Evolutionary conservation across 169 alveolate species (phyloP).

Genomic region (Fabrea salina): DNA sequence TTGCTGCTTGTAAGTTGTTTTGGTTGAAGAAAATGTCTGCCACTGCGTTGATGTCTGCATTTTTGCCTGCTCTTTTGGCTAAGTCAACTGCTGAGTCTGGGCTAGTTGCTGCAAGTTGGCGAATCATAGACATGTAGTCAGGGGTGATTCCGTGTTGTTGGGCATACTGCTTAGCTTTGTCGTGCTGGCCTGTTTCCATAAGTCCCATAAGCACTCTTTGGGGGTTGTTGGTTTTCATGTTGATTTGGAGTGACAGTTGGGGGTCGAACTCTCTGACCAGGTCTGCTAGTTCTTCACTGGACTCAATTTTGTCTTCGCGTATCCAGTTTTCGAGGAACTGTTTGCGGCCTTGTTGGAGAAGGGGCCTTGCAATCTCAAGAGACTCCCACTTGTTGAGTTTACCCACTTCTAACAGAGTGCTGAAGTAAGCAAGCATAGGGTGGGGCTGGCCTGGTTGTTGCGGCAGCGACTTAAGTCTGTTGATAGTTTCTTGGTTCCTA

Average conservation of each 20-base stretch:
- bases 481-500: constrained; percentile 93
- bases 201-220: constrained; percentile 92
- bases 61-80: constrained; percentile 56
- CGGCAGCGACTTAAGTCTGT: constrained; percentile 89
- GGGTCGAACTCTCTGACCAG: constrained; percentile 87
- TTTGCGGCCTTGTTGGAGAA: constrained; percentile 90
- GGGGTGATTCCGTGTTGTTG: constrained; percentile 60
- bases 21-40: constrained; percentile 88
- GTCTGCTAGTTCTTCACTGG: constrained; percentile 97
- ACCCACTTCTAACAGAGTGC: constrained; percentile 94
- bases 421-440: constrained; percentile 95
- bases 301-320: constrained; percentile 94
- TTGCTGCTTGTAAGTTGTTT: constrained; percentile 94
- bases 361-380: constrained; percentile 95
- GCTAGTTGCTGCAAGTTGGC: constrained; percentile 54
- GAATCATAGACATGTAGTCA: constrained; percentile 66
- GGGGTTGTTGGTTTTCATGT: constrained; percentile 83
- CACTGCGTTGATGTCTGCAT: constrained; percentile 37
- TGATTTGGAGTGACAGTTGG: constrained; percentile 91
- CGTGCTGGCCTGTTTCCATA: constrained; percentile 92
- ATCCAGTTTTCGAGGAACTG: constrained; percentile 95
- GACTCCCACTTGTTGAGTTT: constrained; percentile 95
- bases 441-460: constrained; percentile 88
- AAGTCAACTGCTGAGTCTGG: constrained; percentile 78
- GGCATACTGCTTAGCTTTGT: constrained; percentile 77